Evolutionary conservation across 495 filamentous ascomycete species (phyloP).

Genomic region (Tuber microsphaerosporum): DNA sequence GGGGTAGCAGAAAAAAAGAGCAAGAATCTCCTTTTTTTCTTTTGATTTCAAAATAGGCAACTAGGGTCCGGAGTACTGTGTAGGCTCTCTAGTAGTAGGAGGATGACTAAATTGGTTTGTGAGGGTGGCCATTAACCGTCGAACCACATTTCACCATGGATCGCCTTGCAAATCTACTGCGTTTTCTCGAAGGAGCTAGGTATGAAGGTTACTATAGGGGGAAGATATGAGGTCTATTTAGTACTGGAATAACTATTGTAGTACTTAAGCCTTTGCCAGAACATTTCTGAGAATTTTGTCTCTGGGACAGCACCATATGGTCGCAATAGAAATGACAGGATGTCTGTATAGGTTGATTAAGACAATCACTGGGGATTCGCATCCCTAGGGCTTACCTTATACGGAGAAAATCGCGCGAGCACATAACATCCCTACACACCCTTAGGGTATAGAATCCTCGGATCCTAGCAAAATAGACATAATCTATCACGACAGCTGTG

Average conservation of each 20-base stretch:
- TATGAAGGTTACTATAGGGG: not conserved
- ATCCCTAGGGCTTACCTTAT: too few relatives aligned
- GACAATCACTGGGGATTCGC: too few relatives aligned
- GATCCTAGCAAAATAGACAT: too few relatives aligned
- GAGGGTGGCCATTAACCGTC: too few relatives aligned
- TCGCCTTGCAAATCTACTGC: not conserved
- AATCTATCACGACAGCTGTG: too few relatives aligned
- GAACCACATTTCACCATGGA: not conserved
- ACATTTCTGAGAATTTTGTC: not conserved
- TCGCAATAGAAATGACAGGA: not conserved
- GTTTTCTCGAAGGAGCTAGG: not conserved
- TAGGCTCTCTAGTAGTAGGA: not conserved
- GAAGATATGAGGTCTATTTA: not conserved
- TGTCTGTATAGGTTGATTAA: not conserved
- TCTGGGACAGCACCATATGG: not conserved
- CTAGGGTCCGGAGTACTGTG: not conserved
- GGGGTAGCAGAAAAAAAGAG: not conserved
- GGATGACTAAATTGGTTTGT: not conserved
- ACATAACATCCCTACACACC: too few relatives aligned
- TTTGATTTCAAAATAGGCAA: not conserved
- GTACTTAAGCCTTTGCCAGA: not conserved
- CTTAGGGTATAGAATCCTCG: too few relatives aligned
- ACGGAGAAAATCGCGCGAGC: too few relatives aligned
- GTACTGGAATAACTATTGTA: not conserved
- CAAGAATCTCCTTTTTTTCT: not conserved